Evolutionary conservation across 2,329 filamentous ascomycete species (phyloP).

Genomic region (Neobulgaria alba): DNA sequence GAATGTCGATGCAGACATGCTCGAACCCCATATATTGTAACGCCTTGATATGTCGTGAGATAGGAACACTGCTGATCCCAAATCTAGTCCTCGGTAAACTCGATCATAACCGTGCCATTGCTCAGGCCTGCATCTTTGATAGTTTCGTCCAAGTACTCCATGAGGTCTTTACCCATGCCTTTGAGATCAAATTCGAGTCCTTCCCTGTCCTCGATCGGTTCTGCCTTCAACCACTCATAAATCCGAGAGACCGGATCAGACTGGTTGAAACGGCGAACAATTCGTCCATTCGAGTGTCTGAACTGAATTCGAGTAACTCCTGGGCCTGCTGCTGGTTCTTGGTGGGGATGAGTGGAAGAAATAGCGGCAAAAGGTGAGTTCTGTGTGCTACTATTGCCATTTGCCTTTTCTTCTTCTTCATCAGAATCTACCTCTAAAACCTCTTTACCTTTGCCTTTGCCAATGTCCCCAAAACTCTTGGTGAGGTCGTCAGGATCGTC

Average conservation of each 20-base stretch:
- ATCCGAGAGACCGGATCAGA: conserved; percentile 71
- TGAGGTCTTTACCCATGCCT: conserved; percentile 77
- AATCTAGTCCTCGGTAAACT: conserved; percentile 55
- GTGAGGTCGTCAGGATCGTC: conserved; percentile 86
- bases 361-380: conserved; percentile 59
- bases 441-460: conserved; percentile 47
- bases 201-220: conserved; percentile 70
- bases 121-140: conserved; percentile 79
- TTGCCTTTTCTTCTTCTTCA: conserved; percentile 24
- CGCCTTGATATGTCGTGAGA: neutral
- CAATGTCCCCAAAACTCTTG: conserved; percentile 45
- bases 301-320: conserved; percentile 87
- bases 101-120: conserved; percentile 92
- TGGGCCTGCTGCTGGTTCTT: conserved; percentile 64
- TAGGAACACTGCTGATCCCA: neutral
- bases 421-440: conserved; percentile 33
- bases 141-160: conserved; percentile 62
- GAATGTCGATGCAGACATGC: neutral
- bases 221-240: conserved; percentile 94
- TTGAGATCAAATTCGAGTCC: conserved; percentile 81
- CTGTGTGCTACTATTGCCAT: conserved; percentile 14
- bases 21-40: conserved; percentile 3
- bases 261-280: conserved; percentile 78
- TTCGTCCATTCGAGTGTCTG: conserved; percentile 71
- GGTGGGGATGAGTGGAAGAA: conserved; percentile 62